Evolutionary conservation across 2,329 filamentous ascomycete species (phyloP), one percentile per base, ranked within the genome.

Genomic region (Phialophora chinensis): DNA sequence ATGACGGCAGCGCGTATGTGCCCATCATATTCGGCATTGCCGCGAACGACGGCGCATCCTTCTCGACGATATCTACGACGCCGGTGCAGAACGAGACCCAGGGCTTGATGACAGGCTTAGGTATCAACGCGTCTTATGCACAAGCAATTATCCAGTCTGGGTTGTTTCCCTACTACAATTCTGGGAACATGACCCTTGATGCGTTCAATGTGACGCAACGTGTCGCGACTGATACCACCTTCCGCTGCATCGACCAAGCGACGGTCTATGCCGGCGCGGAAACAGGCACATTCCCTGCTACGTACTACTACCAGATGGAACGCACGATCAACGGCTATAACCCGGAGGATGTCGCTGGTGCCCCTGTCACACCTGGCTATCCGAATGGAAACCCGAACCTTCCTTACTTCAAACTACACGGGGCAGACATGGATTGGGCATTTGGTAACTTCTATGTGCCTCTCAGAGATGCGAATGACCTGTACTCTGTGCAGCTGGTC

Each of bases 261-360:
- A 88, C 86, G 2, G 83, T 83, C 6, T 84, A 83, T 72, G 79
- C 84, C 0, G 85, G 82, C 2, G 76, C 82, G 0, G 65, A 68
- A 17, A 81, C 79, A 17, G 75, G 77, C 2, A 80, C 82, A 0
- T 84, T 87, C 72, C 74, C 79, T 31, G 75, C 78, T 4, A 78
- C 86, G 0, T 88, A 85, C 73, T 87, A 83, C 73, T 89, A 88
- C 75, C 84, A 88, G 73, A 85, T 88, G 71, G 84, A 87, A 66
- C 82, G 86, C 53, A 84, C 83, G 0, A 86, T 85, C 70, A 80
- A 81, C 63, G 83, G 81, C 0, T 82, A 82, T 57, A 83, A 83
- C 42, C 87, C 85, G 35, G 86, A 87, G 56, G 77, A 80, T 23
- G 79, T 84, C 2, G 83, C 84, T 52, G 78, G 83, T 0, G 80